Evolutionary conservation across 306 rosid species (phyloP).

Genomic region (Datisca glomerata): DNA sequence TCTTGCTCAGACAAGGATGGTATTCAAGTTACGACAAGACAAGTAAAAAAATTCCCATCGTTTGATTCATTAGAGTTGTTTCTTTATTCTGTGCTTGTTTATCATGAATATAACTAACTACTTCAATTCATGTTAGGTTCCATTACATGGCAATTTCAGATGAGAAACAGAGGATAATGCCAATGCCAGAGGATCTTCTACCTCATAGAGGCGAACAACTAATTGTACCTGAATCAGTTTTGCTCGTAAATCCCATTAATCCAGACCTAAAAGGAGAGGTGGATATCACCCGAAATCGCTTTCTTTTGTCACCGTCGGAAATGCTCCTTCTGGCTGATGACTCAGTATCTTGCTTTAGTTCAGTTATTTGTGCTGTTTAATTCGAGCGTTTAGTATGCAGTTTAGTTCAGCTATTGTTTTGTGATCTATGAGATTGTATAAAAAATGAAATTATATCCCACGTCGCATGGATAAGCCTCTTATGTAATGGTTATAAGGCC

Average conservation of each 20-base stretch:
- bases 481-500: too few relatives aligned
- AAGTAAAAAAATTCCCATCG: slow-evolving; percentile 10
- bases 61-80: slow-evolving; percentile 1
- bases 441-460: too few relatives aligned
- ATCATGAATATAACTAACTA: too few relatives aligned
- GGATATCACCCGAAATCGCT: not conserved
- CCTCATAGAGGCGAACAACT: slow-evolving; percentile 30
- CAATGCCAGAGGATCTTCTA: slow-evolving; percentile 32
- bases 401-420: too few relatives aligned
- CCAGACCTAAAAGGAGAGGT: slow-evolving; percentile 40
- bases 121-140: slow-evolving; percentile 17
- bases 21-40: slow-evolving; percentile 27
- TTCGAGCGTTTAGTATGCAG: too few relatives aligned
- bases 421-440: too few relatives aligned
- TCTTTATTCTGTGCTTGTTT: slow-evolving; percentile 1
- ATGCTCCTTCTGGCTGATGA: too few relatives aligned
- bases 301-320: not conserved
- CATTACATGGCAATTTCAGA: slow-evolving; percentile 39
- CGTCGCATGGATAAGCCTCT: too few relatives aligned
- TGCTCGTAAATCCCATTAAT: slow-evolving; percentile 31
- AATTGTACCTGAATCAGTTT: slow-evolving; percentile 35
- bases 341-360: too few relatives aligned
- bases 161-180: slow-evolving; percentile 39
- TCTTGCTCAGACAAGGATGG: slow-evolving; percentile 40
- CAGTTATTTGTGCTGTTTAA: too few relatives aligned